Base-by-base conservation (phyloP, 2,329 filamentous ascomycete species). In the Neurospora sp. region DNA sequence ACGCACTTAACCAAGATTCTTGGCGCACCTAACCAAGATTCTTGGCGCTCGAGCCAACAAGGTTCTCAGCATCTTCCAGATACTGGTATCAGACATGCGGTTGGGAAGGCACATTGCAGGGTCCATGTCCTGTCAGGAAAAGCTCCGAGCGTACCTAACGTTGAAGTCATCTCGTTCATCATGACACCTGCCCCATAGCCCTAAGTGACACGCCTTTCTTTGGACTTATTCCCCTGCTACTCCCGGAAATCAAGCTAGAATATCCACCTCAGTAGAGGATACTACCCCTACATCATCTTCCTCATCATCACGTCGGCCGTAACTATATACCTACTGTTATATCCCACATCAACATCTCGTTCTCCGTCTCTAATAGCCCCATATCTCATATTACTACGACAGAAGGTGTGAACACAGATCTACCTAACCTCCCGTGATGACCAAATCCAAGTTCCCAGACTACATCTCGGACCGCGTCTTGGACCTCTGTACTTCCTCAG, bases 401-500 rank as follows among this genome's bases (percentile, higher is more conserved):
- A 23, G 11, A 40, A 17, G 40, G 40, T 41, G 40, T 36, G 33
- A 36, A 41, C 17, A 2, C 3, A 1, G n/a, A 46, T n/a, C 41
- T 19, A 19, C 41, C 17, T 46, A 6, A n/a, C 40, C 40, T 6
- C 17, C 41, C 23, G 6, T 10, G 6, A 62, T 62, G 52, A 36
- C 52, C 52, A 62, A 62, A 17, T 62, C 28, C 28, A 62, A 62
- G 8, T 62, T 62, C 15, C 37, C 41, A 4, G 57, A 69, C 12
- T 43, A 46, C 19, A 70, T 75, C 68, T 72, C 70, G n/a, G 72
- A 75, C 36, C 68, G 69, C 2, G 17, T 74, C 8, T 41, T 73
- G 71, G 78, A 83, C 33, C 78, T 89, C 10, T 90, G 88, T 76
- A 83, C 81, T 37, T 82, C 79, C 12, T 73, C 77, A 17, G 80